Conservation (phyloP, 164 flowering plant species). For the Paratinospora sagittata region DNA sequence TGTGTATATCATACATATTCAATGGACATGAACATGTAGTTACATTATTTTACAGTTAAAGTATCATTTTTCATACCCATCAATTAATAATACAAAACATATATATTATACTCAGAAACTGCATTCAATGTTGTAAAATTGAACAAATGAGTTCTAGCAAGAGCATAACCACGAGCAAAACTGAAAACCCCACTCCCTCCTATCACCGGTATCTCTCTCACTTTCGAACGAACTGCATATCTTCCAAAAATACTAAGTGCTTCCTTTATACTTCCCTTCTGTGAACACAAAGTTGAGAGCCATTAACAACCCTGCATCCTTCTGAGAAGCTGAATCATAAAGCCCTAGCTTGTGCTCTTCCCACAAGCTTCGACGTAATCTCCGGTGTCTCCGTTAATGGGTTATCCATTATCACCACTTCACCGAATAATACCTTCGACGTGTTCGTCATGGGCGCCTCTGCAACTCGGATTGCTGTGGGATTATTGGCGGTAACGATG, state of each 20-base stretch:
- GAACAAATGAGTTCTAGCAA: not conserved
- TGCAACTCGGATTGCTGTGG: slow-evolving; percentile 23
- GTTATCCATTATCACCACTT: slow-evolving; percentile 7
- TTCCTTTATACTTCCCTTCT: slow-evolving; percentile 3
- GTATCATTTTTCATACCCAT: too few species aligned
- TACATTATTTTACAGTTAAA: too few species aligned
- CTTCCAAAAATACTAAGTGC: slow-evolving; percentile 4
- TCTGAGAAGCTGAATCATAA: not conserved
- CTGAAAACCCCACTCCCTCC: slow-evolving; percentile 11
- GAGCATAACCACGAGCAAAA: slow-evolving; percentile 6
- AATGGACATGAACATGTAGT: too few species aligned
- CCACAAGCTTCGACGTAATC: too few species aligned
- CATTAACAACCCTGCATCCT: slow-evolving; percentile 2
- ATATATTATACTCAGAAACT: slow-evolving; percentile 26
- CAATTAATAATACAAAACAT: slow-evolving; percentile 19
- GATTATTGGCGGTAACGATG: slow-evolving; percentile 21
- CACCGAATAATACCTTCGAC: slow-evolving; percentile 19
- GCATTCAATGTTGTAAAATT: slow-evolving; percentile 8
- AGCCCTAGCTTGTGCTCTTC: slow-evolving; percentile 10
- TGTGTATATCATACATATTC: too few species aligned
- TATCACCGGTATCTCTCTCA: slow-evolving; percentile 5
- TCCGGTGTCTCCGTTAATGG: slow-evolving; percentile 7
- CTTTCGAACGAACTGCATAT: not conserved
- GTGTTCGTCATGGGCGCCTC: slow-evolving; percentile 14
- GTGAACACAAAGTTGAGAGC: not conserved